Evolutionary conservation across 768 basidiomycete species (phyloP), one percentile per base, ranked within the genome.

Genomic region (Trametes maxima): DNA sequence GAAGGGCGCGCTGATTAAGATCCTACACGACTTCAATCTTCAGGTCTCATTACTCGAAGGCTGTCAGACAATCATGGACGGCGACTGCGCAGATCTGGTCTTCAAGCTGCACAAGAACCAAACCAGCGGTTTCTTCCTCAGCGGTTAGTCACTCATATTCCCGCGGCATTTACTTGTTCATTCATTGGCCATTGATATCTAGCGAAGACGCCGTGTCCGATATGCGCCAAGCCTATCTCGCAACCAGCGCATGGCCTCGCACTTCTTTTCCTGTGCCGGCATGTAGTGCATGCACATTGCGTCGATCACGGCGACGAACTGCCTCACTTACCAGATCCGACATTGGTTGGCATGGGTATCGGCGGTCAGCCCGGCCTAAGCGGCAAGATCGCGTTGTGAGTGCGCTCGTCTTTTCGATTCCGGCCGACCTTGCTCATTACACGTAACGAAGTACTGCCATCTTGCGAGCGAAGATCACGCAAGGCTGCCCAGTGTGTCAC

Each of bases 1-100:
- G 60, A 95, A 97, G 72, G 87, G 89, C 51, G 95, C 96, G 4
- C 76, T 98, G 36, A 92, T 98, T 77, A 98, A 97, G 82, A 98
- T 99, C 55, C 76, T 99, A 51, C 94, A 96, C 65, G 95, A 97
- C 69, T 97, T 95, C 71, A 94, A 98, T 69, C 77, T 98, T 7
- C 96, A 96, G 73, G 90, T 94, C 24, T 95, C 94, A 10, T 75
- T 99, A 11, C 78, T 98, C 51, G 94, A 97, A 65, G 96, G 96
- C 1, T 97, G 95, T 69, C 89, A 92, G 74, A 84, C 84, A 4
- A 93, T 98, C 53, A 73, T 98, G 58, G 82, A 92, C 56, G 86
- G 90, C 14, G 96, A 98, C 73, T 89, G 89, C 66, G 80, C 85
- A 0, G 82, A 85, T 44, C 81, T 97, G 36, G 87, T 89, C 2